Percentiles rank a stretch among this genome's conserved stretches.
phyloP scores from a whole-genome alignment of 371 early-diverging fungal genomes.

The Saksenaea vasiformis region DNA sequence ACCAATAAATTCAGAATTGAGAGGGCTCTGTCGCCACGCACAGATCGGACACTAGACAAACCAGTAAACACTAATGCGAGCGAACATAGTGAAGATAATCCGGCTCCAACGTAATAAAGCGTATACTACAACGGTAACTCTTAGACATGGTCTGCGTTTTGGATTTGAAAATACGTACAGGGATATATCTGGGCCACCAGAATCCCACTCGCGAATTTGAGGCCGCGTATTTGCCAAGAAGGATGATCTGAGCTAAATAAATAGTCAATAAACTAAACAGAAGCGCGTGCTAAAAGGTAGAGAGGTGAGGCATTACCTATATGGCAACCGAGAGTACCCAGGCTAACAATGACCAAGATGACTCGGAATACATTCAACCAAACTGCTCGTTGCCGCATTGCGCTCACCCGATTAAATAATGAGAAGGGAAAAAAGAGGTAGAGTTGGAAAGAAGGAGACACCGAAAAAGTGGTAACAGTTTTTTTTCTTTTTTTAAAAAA shows the following conservation, averaged over 20 bases:
- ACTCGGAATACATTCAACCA: slow-evolving; percentile 22
- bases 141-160: not conserved
- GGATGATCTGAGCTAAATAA: slow-evolving; percentile 28
- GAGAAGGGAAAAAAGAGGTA: not conserved
- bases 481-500: not conserved
- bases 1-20: slow-evolving; percentile 27
- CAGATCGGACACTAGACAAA: slow-evolving; percentile 18
- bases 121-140: slow-evolving; percentile 34
- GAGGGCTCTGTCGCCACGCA: slow-evolving; percentile 28
- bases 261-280: not conserved
- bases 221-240: slow-evolving; percentile 16
- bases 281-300: not conserved
- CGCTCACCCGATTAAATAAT: not conserved
- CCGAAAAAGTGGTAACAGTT: not conserved
- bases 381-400: slow-evolving; percentile 18
- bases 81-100: slow-evolving; percentile 33
- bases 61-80: slow-evolving; percentile 24
- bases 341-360: slow-evolving; percentile 15
- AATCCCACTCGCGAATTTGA: not conserved
- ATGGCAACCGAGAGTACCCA: slow-evolving; percentile 21
- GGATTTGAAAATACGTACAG: slow-evolving; percentile 16
- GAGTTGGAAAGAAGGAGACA: not conserved
- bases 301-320: slow-evolving; percentile 12
- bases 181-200: slow-evolving; percentile 35
- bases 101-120: slow-evolving; percentile 42